Evolutionary conservation across 495 filamentous ascomycete species (phyloP), one percentile per base, ranked within the genome.

Genomic region (Annulohypoxylon bovei): DNA sequence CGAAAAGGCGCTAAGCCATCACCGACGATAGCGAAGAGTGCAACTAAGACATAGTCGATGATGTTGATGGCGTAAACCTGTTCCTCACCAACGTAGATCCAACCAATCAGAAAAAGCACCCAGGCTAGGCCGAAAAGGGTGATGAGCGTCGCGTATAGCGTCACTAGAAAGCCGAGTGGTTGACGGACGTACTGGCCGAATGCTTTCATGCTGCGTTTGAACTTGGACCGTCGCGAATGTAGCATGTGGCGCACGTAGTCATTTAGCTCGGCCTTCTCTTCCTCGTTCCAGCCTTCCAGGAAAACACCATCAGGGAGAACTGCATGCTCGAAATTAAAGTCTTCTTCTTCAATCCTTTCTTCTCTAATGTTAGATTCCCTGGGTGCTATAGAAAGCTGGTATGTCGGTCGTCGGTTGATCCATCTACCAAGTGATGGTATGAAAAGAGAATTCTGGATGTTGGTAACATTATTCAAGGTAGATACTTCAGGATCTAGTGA

Each of bases 91-190:
- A 93, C 89, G 65, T 93, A 92, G 74, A 94, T 92, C 92, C 92
- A 94, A 42, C 91, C 92, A 70, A 95, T 95, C 49, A 95, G 78
- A 80, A 93, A 93, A 32, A 95, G 84, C 0, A 95, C 92, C 92
- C 92, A 95, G 1, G 89, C 91, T 49, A 92, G 83, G 66, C 92
- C 92, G 62, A 93, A 95, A 6, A 92, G 81, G 0, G 92, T 95
- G 65, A 95, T 92, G 11, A 93, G 80, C 7, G 87, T 89, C n/a
- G 90, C 91, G 71, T 95, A 95, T 8, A 94, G 76, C 5, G 91
- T 93, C 23, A 95, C 88, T 25, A 92, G 81, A 67, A 93, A 89
- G 5, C 92, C 92, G 28, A 95, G 82, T 8, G 92, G 92, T 63
- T 86, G 87, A n/a, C 81, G 79, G 6, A 90, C 80, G 77, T 94